These are phyloP conservation scores for Termitomyces sp. DNA, from an alignment of 768 basidiomycete genomes.

Conservation along the genomic window DNA sequence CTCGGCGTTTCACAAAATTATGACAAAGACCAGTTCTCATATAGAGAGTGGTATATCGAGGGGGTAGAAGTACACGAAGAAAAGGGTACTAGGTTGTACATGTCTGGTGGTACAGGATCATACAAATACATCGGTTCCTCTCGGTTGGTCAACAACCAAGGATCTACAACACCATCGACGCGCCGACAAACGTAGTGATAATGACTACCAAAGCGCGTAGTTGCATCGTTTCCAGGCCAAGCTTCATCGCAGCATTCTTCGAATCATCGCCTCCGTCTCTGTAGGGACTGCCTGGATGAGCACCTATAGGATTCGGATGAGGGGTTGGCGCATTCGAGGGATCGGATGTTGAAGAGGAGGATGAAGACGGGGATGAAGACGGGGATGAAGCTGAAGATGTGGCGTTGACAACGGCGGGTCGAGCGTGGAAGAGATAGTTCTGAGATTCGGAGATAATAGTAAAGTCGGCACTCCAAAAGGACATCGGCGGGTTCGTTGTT, in stretches of 20 bases:
- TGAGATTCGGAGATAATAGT: slow-evolving; percentile 25
- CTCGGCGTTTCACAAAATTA: no score
- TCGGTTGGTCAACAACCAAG: neutral
- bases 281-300: slow-evolving; percentile 9
- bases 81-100: neutral
- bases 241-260: slow-evolving; percentile 19
- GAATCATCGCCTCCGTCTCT: slow-evolving; percentile 6
- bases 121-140: neutral
- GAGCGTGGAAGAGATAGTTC: slow-evolving; percentile 16
- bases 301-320: slow-evolving; percentile 10
- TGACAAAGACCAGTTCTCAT: neutral
- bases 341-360: neutral
- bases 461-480: slow-evolving; percentile 53
- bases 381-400: neutral
- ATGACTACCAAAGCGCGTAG: slow-evolving; percentile 48
- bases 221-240: slow-evolving; percentile 34
- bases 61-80: neutral
- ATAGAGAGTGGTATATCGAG: neutral
- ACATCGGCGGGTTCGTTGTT: slow-evolving; percentile 22
- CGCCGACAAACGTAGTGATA: slow-evolving; percentile 55
- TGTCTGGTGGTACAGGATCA: neutral
- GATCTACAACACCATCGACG: slow-evolving; percentile 48
- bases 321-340: neutral
- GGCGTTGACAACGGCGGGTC: slow-evolving; percentile 14
- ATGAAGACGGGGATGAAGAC: neutral